phyloP scores from a whole-genome alignment of 345 rosid genomes.

The Raphanus sativus region DNA sequence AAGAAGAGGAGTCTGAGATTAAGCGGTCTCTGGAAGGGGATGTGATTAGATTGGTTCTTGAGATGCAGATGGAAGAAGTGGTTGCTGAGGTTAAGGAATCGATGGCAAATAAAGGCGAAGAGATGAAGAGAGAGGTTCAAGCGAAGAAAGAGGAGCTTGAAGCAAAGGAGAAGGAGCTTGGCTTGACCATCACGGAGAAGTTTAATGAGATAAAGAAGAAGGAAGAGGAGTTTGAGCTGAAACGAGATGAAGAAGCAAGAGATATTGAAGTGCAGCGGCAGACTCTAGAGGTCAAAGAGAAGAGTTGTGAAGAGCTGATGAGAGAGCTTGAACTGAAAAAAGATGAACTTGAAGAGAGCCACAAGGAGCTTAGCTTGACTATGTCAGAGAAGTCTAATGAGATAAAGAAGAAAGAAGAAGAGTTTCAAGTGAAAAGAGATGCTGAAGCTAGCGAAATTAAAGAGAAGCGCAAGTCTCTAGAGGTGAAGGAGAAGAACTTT shows the following conservation, averaged over 20 bases:
- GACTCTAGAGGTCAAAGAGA: neutral
- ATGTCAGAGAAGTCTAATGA: neutral
- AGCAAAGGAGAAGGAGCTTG: neutral
- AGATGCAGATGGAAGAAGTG: neutral
- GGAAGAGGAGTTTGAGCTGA: too few species aligned
- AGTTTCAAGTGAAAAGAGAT: too few species aligned
- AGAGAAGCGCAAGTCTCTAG: neutral
- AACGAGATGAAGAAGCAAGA: too few species aligned
- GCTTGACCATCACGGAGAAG: neutral
- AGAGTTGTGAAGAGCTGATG: neutral
- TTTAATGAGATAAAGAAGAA: neutral
- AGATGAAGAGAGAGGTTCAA: neutral
- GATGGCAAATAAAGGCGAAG: neutral
- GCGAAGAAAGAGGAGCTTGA: neutral
- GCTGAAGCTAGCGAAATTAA: neutral
- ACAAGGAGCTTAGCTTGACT: neutral
- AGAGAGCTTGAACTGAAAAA: neutral
- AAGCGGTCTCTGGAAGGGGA: too few species aligned
- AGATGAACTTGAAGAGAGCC: neutral
- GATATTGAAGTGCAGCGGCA: neutral
- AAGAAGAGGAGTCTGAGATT: too few species aligned
- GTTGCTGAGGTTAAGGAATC: too few species aligned
- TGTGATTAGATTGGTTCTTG: neutral
- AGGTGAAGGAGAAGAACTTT: neutral
- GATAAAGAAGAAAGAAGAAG: neutral